Percentiles rank a stretch among this genome's conserved stretches.
These are phyloP conservation scores for Amphichorda felina DNA, from an alignment of 2,329 filamentous ascomycete genomes.

Conservation along the genomic window DNA sequence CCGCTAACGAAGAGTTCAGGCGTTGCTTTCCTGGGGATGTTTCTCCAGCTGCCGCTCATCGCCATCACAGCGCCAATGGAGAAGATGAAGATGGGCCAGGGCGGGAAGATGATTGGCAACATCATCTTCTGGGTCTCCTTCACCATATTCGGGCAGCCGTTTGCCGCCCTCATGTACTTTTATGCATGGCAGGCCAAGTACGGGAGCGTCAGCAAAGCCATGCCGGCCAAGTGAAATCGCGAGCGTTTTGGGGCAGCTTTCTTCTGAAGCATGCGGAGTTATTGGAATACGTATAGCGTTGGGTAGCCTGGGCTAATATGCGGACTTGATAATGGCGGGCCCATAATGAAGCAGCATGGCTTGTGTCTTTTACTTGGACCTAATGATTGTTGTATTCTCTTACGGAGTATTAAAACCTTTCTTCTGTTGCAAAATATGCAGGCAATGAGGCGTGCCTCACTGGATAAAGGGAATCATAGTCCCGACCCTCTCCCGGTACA, in stretches of 20 bases:
- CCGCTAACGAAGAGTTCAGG: too few species aligned
- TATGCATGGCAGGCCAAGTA: constrained; percentile 99
- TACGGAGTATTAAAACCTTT: too few species aligned
- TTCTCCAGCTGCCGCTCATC: constrained; percentile 84
- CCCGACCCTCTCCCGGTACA: constrained; percentile 58
- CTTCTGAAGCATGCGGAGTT: too few species aligned
- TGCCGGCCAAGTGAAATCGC: not conserved
- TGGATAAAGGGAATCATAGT: constrained; percentile 73
- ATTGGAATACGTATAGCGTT: too few species aligned
- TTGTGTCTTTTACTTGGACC: too few species aligned
- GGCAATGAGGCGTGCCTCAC: too few species aligned
- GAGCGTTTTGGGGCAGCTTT: too few species aligned
- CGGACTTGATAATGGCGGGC: too few species aligned
- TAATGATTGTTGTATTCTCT: too few species aligned
- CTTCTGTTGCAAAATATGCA: too few species aligned
- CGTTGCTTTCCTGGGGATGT: constrained; percentile 89
- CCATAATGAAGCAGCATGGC: too few species aligned
- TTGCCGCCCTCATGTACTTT: constrained; percentile 88
- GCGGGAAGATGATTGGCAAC: constrained; percentile 76
- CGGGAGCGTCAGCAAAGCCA: constrained; percentile 56
- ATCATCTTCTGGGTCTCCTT: constrained; percentile 95
- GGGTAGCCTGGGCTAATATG: too few species aligned
- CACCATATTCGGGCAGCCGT: constrained; percentile 86
- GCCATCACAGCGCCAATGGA: constrained; percentile 67
- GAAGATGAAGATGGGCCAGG: constrained; percentile 57